Conservation (phyloP, 768 basidiomycete species). For the Amanita inopinata region DNA sequence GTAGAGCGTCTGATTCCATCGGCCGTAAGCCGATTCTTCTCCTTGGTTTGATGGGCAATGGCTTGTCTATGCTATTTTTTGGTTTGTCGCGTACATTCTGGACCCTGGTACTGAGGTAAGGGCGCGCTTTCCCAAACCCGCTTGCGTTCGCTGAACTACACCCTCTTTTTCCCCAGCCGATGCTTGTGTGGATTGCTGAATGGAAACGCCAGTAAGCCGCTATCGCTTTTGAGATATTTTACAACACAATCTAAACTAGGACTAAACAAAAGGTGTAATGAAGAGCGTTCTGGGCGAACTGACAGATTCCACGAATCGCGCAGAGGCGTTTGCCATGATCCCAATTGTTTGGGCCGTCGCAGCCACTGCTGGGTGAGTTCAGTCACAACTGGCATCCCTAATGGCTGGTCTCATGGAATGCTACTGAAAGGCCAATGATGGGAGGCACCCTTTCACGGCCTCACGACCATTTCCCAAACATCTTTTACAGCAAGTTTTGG, state of each 20-base stretch:
- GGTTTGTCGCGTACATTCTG: conserved; percentile 31
- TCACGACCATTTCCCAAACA: conserved; percentile 17
- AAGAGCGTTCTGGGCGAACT: conserved; percentile 38
- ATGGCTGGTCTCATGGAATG: background rate
- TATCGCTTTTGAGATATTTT: background rate
- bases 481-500: conserved; percentile 21
- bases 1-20: conserved; percentile 30
- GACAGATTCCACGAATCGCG: conserved; percentile 29
- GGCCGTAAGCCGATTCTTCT: conserved; percentile 36
- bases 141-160: conserved; percentile 7
- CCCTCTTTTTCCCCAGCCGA: background rate
- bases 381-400: background rate
- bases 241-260: background rate
- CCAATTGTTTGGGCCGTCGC: conserved; percentile 28
- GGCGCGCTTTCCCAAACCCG: conserved; percentile 8
- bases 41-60: conserved; percentile 30
- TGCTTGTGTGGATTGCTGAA: conserved; percentile 29
- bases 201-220: conserved; percentile 14
- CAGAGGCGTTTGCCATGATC: conserved; percentile 26
- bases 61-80: conserved; percentile 30
- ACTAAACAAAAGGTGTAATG: conserved; percentile 24
- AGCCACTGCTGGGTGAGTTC: conserved; percentile 22
- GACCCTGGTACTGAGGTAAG: conserved; percentile 18
- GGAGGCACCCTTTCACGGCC: conserved; percentile 26
- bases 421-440: conserved; percentile 21